Evolutionary conservation across 108 stramenopile genomes (phyloP), one percentile per base, ranked within the genome.

Genomic region (Skeletonema grethae): DNA sequence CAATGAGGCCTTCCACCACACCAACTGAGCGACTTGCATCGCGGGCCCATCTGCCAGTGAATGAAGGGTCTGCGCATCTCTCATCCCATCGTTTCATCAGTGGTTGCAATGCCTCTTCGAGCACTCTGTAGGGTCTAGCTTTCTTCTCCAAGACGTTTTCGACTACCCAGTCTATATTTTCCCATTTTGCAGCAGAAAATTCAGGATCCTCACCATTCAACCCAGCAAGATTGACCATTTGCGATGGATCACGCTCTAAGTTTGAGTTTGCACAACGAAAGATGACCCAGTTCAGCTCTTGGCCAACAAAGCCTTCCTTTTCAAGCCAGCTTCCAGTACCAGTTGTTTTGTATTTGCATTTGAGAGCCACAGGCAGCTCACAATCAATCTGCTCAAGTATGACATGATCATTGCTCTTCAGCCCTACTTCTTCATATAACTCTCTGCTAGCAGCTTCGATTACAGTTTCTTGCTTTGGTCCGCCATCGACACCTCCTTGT

Each of bases 281-380:
- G 16, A 86, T 41, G 43, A 70, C 29, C 85, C 85, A 86, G 41
- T 81, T 61, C 20, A 86, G 69, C 71, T 86, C 83, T 57, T 84
- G 85, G 12, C 85, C 85, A 11, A 57, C 71, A 61, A 82, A 84
- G 10, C 85, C 85, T 16, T 18, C 63, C 16, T 61, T 46, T 9
- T 76, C 72, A 36, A 86, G 48, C 85, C 85, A 86, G 56, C 71
- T 75, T 55, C 69, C 71, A 11, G 83, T 74, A 28, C 85, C 85
- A 28, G 28, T 46, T 10, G 85, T 82, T 12, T 39, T 45, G 57
- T 86, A 86, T 34, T 70, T 60, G 65, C 65, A 63, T 34, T 57
- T 75, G 22, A 69, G 28, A 15, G 41, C 6, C 39, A 65, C 20
- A 16, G 29, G 48, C 13, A 43, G n/a, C n/a, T 67, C 66, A 20